Conservation (phyloP, 176 grass and related monocot species). For the Cymbopogon citratus region DNA sequence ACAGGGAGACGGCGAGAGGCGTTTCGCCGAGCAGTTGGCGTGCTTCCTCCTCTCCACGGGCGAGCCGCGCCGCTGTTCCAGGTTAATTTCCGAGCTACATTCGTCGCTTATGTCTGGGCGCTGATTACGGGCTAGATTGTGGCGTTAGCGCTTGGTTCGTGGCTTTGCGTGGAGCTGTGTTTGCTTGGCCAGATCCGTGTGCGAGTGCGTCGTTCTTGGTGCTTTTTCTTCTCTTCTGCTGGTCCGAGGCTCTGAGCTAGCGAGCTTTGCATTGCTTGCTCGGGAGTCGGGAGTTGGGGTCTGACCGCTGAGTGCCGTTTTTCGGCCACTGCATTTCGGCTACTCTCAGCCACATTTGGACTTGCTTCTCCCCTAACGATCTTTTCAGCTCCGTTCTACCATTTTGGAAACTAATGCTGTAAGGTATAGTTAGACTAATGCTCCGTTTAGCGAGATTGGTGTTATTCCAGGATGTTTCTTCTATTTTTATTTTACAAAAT, state of each 20-base stretch:
- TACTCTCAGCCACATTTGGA: too few species aligned
- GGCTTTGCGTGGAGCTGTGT: not conserved
- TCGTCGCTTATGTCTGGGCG: not conserved
- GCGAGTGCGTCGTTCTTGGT: not conserved
- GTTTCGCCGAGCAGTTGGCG: not conserved
- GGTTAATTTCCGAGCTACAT: slow-evolving; percentile 14
- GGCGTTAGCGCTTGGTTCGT: not conserved
- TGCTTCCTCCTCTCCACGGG: slow-evolving; percentile 4
- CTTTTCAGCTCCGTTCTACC: not conserved
- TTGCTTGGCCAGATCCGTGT: slow-evolving; percentile 26
- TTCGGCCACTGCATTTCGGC: not conserved
- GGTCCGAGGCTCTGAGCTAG: not conserved
- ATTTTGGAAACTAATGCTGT: not conserved
- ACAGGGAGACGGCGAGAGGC: not conserved
- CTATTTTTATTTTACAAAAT: not conserved
- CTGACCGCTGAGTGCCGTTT: too few species aligned
- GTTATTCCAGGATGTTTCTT: not conserved
- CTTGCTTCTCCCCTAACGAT: not conserved
- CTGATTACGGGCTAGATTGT: not conserved
- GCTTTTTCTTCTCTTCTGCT: not conserved
- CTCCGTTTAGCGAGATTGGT: not conserved
- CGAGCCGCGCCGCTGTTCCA: not conserved
- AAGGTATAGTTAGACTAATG: not conserved
- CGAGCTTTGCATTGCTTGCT: not conserved
- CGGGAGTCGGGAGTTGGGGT: too few species aligned